Base-by-base conservation (phyloP, 2,329 filamentous ascomycete species). In the Pseudodiploospora longispora region DNA sequence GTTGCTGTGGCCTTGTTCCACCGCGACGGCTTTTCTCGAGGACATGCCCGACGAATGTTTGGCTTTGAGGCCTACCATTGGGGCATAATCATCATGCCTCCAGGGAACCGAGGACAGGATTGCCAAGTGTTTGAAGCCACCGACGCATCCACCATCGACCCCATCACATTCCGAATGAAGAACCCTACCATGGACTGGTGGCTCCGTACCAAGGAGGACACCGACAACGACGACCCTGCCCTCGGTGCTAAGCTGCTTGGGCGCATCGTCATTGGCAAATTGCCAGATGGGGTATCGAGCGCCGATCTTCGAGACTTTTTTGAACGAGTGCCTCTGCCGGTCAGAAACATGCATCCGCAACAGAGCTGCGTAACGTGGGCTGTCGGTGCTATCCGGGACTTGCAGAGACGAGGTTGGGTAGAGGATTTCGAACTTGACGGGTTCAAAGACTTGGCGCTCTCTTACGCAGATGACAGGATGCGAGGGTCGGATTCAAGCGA, bases 321-420 rank as follows among this genome's bases (percentile, higher is more conserved):
- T 19, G 40, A 33, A 1, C 29, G 8, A 7, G 41, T 64, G 30
- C 56, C 52, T 10, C 39, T 60, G 3, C 61, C 61, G 1, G 46
- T 53, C 1, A 64, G 60, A 47, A 57, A 63, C 27, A 59, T 44
- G 10, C 38, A 63, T 40, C 61, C 59, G 0, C 61, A 63, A 36
- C 57, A 64, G 47, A 62, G 59, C 45, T 62, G 60, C n/a, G 59
- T 63, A 40, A 59, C 59, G 9, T 63, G 61, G 60, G 47, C 40
- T n/a, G 41, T 50, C 27, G 44, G 55, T 47, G 59, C 59, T 1
- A 53, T 64, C 6, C 41, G 31, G 6, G 46, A 41, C 1, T 38
- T 63, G 3, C 60, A 62, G 44, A 42, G 12, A 6, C 46, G 50
- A 29, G 55, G 49, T 1, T 63, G 58, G 58, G 52, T 42, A 4